A percentile compares a stretch with the other conserved stretches of the same genome.
phyloP scores from a whole-genome alignment of 192 early-diverging fungal species.

The Backusella australiensis region DNA sequence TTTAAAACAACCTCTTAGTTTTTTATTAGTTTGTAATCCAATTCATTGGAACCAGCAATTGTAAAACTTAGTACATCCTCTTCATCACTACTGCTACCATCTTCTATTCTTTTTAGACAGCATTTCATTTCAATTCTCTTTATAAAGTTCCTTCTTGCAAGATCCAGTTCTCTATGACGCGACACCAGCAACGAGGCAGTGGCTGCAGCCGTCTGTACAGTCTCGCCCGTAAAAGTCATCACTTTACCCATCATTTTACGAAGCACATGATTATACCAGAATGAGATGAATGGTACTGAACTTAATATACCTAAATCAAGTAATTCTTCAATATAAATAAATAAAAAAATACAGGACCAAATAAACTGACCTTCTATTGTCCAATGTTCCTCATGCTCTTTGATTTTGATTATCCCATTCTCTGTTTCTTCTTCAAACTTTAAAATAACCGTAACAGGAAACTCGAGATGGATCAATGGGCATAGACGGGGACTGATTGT shows the following conservation, averaged over 20 bases:
- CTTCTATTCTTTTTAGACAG: not conserved
- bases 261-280: constrained; percentile 55
- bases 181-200: not conserved
- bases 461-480: constrained; percentile 40
- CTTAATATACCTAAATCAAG: constrained; percentile 38
- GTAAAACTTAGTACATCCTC: not conserved
- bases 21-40: not conserved
- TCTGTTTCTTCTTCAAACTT: constrained; percentile 41
- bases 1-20: not conserved
- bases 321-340: not conserved
- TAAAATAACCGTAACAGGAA: constrained; percentile 49
- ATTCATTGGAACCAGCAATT: not conserved
- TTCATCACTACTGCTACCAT: not conserved
- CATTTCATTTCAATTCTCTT: not conserved
- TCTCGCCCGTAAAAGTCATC: constrained; percentile 42
- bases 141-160: not conserved
- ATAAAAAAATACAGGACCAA: not conserved
- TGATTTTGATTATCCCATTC: constrained; percentile 40
- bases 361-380: constrained; percentile 43
- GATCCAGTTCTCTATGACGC: constrained; percentile 12
- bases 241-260: constrained; percentile 42
- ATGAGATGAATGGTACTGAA: constrained; percentile 48
- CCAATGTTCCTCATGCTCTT: constrained; percentile 54
- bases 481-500: constrained; percentile 48
- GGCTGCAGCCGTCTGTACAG: constrained; percentile 36